Conservation (phyloP, 805 yeast genomes). For the Saturnispora halmiae region DNA sequence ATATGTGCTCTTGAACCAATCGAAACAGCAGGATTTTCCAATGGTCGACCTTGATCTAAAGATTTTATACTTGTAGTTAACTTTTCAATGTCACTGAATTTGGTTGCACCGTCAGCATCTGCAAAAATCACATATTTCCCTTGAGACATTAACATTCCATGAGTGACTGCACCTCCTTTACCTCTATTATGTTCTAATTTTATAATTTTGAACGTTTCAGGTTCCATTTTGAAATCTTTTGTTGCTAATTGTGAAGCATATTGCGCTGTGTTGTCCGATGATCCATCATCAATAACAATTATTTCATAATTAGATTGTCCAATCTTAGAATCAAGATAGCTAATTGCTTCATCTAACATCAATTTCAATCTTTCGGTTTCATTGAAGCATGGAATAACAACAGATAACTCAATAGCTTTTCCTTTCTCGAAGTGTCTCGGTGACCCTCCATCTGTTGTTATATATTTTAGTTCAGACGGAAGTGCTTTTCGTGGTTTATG, state of each 20-base stretch:
- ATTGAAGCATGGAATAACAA: slow-evolving; percentile 91
- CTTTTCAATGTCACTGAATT: slow-evolving; percentile 57
- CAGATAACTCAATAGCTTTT: slow-evolving; percentile 40
- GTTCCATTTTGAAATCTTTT: slow-evolving; percentile 35
- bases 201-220: slow-evolving; percentile 63
- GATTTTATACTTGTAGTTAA: slow-evolving; percentile 37
- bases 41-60: slow-evolving; percentile 18
- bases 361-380: slow-evolving; percentile 63
- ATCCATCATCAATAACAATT: slow-evolving; percentile 86
- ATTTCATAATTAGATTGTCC: slow-evolving; percentile 52
- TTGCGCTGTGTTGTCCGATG: slow-evolving; percentile 67
- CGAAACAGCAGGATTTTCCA: slow-evolving; percentile 48
- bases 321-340: slow-evolving; percentile 32
- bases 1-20: slow-evolving; percentile 95
- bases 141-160: slow-evolving; percentile 69
- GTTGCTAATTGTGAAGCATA: slow-evolving; percentile 65
- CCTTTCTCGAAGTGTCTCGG: slow-evolving; percentile 29
- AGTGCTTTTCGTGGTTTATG: slow-evolving; percentile 54
- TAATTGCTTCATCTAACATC: slow-evolving; percentile 66
- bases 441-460: slow-evolving; percentile 36
- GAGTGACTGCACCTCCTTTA: slow-evolving; percentile 94
- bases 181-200: slow-evolving; percentile 73
- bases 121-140: slow-evolving; percentile 80
- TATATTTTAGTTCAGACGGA: slow-evolving; percentile 44
- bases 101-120: slow-evolving; percentile 96